These are phyloP conservation scores for Hanseniaspora valbyensis DNA, from an alignment of 805 yeast genomes.

Conservation along the genomic window DNA sequence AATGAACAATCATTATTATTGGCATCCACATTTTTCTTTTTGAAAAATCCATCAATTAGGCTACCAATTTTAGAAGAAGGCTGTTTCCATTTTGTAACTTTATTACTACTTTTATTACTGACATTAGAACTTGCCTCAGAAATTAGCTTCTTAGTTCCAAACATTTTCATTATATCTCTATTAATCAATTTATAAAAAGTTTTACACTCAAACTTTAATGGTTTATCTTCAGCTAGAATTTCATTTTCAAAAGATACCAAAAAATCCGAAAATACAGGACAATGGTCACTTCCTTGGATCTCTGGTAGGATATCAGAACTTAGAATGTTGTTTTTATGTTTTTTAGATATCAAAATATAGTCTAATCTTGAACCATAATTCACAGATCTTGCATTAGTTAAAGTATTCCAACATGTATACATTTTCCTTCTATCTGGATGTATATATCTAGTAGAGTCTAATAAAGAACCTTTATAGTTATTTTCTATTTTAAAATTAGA, in stretches of 20 bases:
- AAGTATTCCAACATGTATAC: slow-evolving; percentile 89
- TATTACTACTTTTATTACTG: neutral
- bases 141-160: slow-evolving; percentile 21
- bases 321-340: slow-evolving; percentile 22
- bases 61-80: neutral
- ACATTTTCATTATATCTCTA: slow-evolving; percentile 31
- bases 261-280: slow-evolving; percentile 75
- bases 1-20: neutral
- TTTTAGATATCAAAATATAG: slow-evolving; percentile 45
- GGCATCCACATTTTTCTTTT: neutral
- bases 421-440: slow-evolving; percentile 48
- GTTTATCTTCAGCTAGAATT: neutral
- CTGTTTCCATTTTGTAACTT: neutral
- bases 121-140: neutral
- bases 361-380: slow-evolving; percentile 88
- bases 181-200: slow-evolving; percentile 35
- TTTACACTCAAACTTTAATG: slow-evolving; percentile 45
- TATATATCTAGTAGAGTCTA: slow-evolving; percentile 47
- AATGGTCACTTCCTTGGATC: slow-evolving; percentile 83
- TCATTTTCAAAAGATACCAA: slow-evolving; percentile 19
- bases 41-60: slow-evolving; percentile 14
- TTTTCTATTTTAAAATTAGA: slow-evolving; percentile 21
- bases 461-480: slow-evolving; percentile 35
- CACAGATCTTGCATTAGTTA: slow-evolving; percentile 60
- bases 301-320: slow-evolving; percentile 49